Base-by-base conservation (phyloP, 805 yeast species). In the Yamadazyma endophytica region DNA sequence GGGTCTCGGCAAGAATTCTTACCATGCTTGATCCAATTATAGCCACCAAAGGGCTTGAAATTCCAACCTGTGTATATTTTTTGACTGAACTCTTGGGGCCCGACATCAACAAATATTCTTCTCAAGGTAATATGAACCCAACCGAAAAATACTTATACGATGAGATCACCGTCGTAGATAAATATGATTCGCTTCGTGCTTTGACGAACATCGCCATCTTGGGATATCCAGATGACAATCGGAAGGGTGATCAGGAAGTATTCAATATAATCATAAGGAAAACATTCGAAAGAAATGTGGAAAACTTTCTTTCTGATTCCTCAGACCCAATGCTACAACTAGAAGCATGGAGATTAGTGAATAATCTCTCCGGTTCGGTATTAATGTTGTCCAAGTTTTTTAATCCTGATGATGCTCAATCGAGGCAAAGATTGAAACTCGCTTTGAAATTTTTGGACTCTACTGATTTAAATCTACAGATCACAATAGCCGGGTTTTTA, bases 181-280 rank as follows among this genome's bases (percentile, higher is more conserved):
- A 69, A 13, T 72, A 69, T 42, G 82, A 78, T 44, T 60, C 79
- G 0, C 55, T 84, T 23, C 48, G 79, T 14, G 85, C 89, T 0
- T 61, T 83, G 17, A 83, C 90, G 1, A 84, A 83, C 51, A 42
- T 81, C 6, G 73, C 86, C 0, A 67, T 85, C 0, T 37, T 65
- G 2, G 61, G 61, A 8, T 59, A 64, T 4, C 17, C 28, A 5
- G 29, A 34, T 9, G 54, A 52, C 9, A 31, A 24, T 13, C n/a
- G n/a, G n/a, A n/a, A n/a, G n/a, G n/a, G n/a, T n/a, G n/a, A n/a
- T n/a, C 53, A 64, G 21, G 64, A 68, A 7, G 56, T 68, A 17
- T 60, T 52, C 9, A 56, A 67, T 4, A 51, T 56, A 26, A 52
- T 60, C 3, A 50, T 59, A 5, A 58, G 65, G 29, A 75, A 79